Evolutionary conservation across 2,329 filamentous ascomycete genomes (phyloP), one percentile per base, ranked within the genome.

Genomic region (Venturia carpophila): DNA sequence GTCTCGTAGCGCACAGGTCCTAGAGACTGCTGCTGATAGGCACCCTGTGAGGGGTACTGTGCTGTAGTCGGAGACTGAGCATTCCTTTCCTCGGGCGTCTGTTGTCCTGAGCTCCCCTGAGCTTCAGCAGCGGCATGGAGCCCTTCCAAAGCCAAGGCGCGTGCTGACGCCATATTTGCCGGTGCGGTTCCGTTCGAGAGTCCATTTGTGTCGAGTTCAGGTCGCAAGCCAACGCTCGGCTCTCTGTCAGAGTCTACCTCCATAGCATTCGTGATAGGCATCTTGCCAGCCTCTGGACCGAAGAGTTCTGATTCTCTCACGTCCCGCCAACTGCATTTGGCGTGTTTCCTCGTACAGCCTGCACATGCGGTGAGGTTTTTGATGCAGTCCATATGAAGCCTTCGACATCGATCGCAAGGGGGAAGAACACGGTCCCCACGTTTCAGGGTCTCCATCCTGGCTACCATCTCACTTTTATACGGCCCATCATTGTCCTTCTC

Each of bases 261-360:
- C 19, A 21, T 42, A 10, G 63, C 21, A 47, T 27, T 43, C 5
- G 63, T 24, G 21, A 64, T 64, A 19, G 52, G 63, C 10, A 64
- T 39, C 21, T 64, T 64, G 15, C 55, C 56, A 37, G 39, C 52
- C 13, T 60, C 64, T 10, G 64, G 55, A 4, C 55, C 64, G 39
- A 34, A 65, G 13, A 85, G 68, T 70, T 96, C 92, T 3, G 88
- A 87, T 41, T 90, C 85, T 19, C 85, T 86, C n/a, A 94, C 84
- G 56, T 89, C 86, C 69, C 87, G 89, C 91, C 91, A 96, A 17
- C 86, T 87, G 74, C 91, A 96, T 71, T 92, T 92, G 24, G 90
- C 90, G 73, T 96, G 91, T 73, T 95, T 95, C 74, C 90, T 92
- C 0, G 91, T 95, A 74, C 91, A 96, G 27, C 90, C 91, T 74